Conservation (phyloP, 2,329 filamentous ascomycete genomes). For the Colletotrichum sublineola region DNA sequence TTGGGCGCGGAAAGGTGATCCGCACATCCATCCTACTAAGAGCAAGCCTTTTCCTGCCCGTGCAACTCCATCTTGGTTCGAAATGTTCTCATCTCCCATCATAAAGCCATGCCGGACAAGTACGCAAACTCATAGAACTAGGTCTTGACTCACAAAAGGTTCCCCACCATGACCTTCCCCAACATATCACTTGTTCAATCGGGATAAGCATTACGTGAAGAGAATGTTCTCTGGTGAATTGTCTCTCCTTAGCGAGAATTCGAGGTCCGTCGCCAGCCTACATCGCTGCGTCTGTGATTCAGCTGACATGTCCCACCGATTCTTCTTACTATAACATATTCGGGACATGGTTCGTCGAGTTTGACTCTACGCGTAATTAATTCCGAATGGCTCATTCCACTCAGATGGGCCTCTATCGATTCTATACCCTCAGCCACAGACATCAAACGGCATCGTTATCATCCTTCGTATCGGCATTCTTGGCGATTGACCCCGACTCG, state of each 20-base stretch:
- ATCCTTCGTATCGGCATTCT: slow-evolving; percentile 24
- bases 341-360: too few species aligned
- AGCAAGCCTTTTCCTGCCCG: background rate
- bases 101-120: background rate
- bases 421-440: background rate
- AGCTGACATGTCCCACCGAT: background rate
- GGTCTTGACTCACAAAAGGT: background rate
- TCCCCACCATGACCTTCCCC: background rate
- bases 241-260: too few species aligned
- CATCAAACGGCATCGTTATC: slow-evolving; percentile 24
- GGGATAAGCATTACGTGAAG: background rate
- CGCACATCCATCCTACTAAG: too few species aligned
- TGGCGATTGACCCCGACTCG: slow-evolving; percentile 21
- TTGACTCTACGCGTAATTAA: too few species aligned
- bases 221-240: background rate
- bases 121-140: background rate
- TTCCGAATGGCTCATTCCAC: background rate
- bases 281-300: background rate
- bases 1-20: background rate
- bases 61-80: slow-evolving; percentile 1
- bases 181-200: background rate
- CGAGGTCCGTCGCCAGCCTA: background rate
- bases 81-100: background rate
- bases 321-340: background rate
- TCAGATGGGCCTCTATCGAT: too few species aligned